Evolutionary conservation across 2,329 filamentous ascomycete genomes (phyloP), one percentile per base, ranked within the genome.

Genomic region (Pezicula neosporulosa): DNA sequence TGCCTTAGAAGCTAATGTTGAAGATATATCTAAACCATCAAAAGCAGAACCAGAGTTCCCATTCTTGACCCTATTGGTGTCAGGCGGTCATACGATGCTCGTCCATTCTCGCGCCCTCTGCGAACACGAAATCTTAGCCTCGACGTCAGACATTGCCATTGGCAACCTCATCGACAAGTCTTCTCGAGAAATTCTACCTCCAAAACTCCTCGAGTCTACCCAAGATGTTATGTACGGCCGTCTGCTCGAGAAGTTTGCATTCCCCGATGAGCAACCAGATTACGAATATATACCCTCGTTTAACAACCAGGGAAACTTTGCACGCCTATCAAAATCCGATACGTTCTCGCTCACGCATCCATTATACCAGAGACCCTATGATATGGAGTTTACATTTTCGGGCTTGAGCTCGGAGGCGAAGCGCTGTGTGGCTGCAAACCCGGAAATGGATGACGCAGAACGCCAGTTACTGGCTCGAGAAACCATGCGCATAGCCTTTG

Each of bases 111-210:
- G 73, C 37, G 77, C 77, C 3, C 73, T 94, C 2, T 82, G 77
- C 24, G 74, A 85, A 24, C 93, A 97, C 69, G 72, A 75, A 44
- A 82, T 95, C 52, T 71, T 97, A 24, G 90, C 87, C 16, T 76
- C 80, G 15, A 87, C 88, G 0, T 71, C 70, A n/a, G 90, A 95
- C 69, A 85, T 92, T 56, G 91, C 94, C n/a, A 75, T 97, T 52
- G 94, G 94, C 45, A 90, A 96, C 69, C 83, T 89, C 62, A 75
- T 99, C 33, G 94, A 99, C 74, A 96, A 97, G 70, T 80, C 84
- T 51, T 91, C 90, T 7, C 83, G 94, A 44, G 75, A 78, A 15
- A 82, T 97, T 51, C 70, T 97, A 1, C 93, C 92, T 0, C 24
- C 70, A 0, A 68, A 75, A 0, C 57, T 85, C 3, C 68, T 93